A percentile compares a stretch with the other conserved stretches of the same genome.
Conservation (phyloP, 805 yeast genomes). For the Metschnikowia noctiluminum region DNA sequence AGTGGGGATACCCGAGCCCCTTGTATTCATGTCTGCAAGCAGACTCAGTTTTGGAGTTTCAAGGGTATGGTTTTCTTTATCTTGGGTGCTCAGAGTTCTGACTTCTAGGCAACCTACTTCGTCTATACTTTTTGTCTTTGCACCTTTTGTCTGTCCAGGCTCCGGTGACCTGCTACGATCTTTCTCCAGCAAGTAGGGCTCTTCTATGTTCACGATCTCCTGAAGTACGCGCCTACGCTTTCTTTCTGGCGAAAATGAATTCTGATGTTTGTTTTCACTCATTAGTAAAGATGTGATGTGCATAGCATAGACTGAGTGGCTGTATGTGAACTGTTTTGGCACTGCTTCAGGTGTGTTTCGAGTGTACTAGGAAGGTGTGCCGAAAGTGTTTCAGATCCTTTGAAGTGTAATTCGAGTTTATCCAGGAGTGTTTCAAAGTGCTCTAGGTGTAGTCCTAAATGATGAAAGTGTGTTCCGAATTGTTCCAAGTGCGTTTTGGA, state of each 20-base stretch:
- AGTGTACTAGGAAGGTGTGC: background rate
- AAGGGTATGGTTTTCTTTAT: background rate
- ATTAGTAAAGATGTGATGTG: background rate
- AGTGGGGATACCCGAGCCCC: constrained; percentile 15
- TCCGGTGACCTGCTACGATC: background rate
- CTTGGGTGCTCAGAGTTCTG: too few species aligned
- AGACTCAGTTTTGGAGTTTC: background rate
- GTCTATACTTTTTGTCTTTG: too few species aligned
- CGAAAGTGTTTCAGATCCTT: constrained; percentile 1
- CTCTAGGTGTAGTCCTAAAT: too few species aligned
- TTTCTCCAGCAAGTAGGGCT: constrained; percentile 16
- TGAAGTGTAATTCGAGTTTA: background rate
- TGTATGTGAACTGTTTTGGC: background rate
- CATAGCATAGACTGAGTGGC: background rate
- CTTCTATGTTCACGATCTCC: constrained; percentile 12
- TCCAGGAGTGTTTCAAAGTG: constrained; percentile 3
- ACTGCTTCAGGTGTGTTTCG: constrained; percentile 1
- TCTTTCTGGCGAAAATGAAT: constrained; percentile 3
- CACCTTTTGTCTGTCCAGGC: too few species aligned
- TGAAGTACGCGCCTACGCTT: constrained; percentile 20
- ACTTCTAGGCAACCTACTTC: too few species aligned
- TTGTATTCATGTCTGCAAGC: constrained; percentile 3
- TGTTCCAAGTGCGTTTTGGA: background rate
- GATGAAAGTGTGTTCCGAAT: background rate
- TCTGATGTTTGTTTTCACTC: background rate